Base-by-base conservation (phyloP, 2,329 filamentous ascomycete genomes). In the Talaromyces sp. region DNA sequence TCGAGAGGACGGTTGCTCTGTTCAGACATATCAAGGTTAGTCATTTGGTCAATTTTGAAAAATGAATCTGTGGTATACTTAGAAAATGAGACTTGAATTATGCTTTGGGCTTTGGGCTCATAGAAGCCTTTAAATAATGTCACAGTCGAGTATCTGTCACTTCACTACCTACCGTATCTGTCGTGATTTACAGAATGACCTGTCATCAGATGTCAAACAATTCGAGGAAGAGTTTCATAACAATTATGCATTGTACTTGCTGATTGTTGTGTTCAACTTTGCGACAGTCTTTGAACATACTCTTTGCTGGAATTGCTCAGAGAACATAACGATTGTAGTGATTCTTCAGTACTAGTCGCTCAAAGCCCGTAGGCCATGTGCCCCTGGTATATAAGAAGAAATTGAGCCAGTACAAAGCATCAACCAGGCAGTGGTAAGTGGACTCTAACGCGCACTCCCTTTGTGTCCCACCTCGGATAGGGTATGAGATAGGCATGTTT, bases 401-500 rank as follows among this genome's bases (percentile, higher is more conserved):
- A 21, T 21, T 1, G 11, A 39, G 8, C 5, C 37, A 6, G 16
- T 31, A 50, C 2, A n/a, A 50, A n/a, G 23, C 7, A 18, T 50
- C 46, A 50, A 50, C 11, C 11, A 37, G 0, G 8, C 16, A 5
- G 8, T 23, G 42, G 12, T 21, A 31, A 23, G 16, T 62, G 58
- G 5, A 42, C 54, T 18, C 56, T 58, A 2, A 40, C 60, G 28
- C 42, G 31, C 21, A 62, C 54, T 40, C 60, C 54, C 33, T 62
- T 62, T 35, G 60, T 57, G 5, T 52, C 33, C 60, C 60, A 58
- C 35, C 52, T 62, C 0, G 60, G 23, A 14, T 62, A 62, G 6
- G 60, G 60, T 25, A 62, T 33, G 21, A 62, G 42, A 42, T 58
- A 62, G 7, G 60, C 60, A 42, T 62, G 54, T 37, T 58, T 50